Percentiles rank a stretch among this genome's conserved stretches.
These are phyloP conservation scores for Carex pumila DNA, from an alignment of 176 grass and related monocot genomes.

Conservation along the genomic window DNA sequence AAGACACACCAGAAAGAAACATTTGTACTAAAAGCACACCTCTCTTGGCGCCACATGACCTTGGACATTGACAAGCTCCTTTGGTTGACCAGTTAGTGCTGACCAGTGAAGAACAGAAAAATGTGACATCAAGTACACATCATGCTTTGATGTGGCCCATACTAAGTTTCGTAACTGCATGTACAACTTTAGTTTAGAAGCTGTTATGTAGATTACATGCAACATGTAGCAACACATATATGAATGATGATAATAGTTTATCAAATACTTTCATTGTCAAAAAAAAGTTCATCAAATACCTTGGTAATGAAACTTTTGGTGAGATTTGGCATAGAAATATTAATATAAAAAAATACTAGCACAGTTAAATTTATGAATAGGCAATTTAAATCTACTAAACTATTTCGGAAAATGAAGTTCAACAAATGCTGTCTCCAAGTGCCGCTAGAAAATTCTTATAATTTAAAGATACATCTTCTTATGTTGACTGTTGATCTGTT, in stretches of 20 bases:
- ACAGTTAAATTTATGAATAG: not conserved
- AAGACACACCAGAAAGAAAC: not conserved
- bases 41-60: constrained; percentile 66
- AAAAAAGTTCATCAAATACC: not conserved
- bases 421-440: not conserved
- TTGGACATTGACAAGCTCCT: constrained; percentile 66
- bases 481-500: too few species aligned
- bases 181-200: constrained; percentile 14
- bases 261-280: not conserved
- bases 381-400: too few species aligned
- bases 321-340: not conserved
- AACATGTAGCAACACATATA: not conserved
- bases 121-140: constrained; percentile 52
- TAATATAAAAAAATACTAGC: not conserved
- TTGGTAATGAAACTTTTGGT: not conserved
- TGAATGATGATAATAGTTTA: not conserved
- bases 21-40: constrained; percentile 23
- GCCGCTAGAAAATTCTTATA: not conserved
- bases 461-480: not conserved
- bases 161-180: constrained; percentile 78
- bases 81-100: constrained; percentile 36
- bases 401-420: not conserved
- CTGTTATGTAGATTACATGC: not conserved
- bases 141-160: constrained; percentile 86
- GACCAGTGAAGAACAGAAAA: constrained; percentile 74